phyloP scores from a whole-genome alignment of 179 eudicot species.

The Sideroxylon spinosum region DNA sequence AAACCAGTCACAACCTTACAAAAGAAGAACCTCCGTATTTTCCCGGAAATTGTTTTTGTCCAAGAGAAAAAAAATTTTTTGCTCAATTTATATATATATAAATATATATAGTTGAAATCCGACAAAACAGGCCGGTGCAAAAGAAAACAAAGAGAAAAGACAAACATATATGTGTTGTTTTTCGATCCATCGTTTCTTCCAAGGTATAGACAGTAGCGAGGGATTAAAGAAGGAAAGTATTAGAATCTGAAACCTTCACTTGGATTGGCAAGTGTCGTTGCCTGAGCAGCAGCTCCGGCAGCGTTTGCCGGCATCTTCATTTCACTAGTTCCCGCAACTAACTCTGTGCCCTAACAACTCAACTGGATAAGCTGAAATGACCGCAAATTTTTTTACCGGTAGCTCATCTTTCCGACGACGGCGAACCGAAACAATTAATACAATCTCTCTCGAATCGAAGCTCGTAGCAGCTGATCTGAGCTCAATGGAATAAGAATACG shows the following conservation, averaged over 20 bases:
- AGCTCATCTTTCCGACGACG: conserved; percentile 16
- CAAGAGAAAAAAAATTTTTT: neutral
- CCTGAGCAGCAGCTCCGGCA: conserved; percentile 35
- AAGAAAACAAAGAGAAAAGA: conserved; percentile 4
- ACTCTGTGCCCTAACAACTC: conserved; percentile 13
- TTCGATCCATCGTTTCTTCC: conserved; percentile 7
- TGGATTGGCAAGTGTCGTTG: conserved; percentile 27
- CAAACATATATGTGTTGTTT: neutral
- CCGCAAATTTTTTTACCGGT: conserved; percentile 12
- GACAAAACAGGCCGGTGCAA: neutral
- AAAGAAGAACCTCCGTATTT: neutral
- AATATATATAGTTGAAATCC: neutral
- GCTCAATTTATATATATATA: too few species aligned
- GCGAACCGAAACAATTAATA: neutral
- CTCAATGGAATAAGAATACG: too few species aligned
- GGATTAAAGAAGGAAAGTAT: neutral
- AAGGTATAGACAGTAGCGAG: neutral
- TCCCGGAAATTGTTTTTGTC: neutral
- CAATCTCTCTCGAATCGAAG: too few species aligned
- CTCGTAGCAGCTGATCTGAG: too few species aligned
- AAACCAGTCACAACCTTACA: neutral
- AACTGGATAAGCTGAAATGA: conserved; percentile 5
- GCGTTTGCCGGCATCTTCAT: conserved; percentile 51
- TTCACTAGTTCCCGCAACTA: conserved; percentile 17
- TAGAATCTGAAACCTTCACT: conserved; percentile 40